Evolutionary conservation across 768 basidiomycete species (phyloP).

Genomic region (Pleurotus djamor): DNA sequence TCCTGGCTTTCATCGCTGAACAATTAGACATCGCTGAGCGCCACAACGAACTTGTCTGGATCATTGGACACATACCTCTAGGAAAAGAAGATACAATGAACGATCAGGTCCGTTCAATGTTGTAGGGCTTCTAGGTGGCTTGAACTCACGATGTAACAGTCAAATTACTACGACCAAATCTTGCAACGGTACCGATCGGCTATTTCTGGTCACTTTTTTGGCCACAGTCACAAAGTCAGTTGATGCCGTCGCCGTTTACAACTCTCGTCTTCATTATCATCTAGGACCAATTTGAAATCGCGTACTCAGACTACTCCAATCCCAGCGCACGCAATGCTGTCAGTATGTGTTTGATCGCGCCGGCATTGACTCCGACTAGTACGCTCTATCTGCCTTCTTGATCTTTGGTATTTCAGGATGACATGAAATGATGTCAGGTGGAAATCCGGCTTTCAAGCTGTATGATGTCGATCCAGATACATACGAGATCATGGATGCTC

Average conservation of each 20-base stretch:
- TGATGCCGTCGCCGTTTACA: neutral
- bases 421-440: conserved; percentile 16
- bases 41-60: conserved; percentile 34
- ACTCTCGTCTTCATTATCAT: neutral
- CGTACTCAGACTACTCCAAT: conserved; percentile 31
- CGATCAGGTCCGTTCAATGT: conserved; percentile 12
- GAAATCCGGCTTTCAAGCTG: conserved; percentile 35
- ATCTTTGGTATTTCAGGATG: neutral
- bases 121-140: neutral
- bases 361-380: conserved; percentile 39
- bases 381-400: conserved; percentile 3
- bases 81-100: conserved; percentile 24
- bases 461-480: conserved; percentile 42
- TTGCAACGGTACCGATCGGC: conserved; percentile 37
- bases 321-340: conserved; percentile 26
- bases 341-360: conserved; percentile 27
- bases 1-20: conserved; percentile 32
- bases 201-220: conserved; percentile 39
- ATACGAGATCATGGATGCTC: conserved; percentile 34
- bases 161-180: conserved; percentile 40
- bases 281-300: conserved; percentile 38
- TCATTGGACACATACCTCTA: conserved; percentile 33
- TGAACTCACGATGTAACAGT: conserved; percentile 14
- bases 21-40: conserved; percentile 36
- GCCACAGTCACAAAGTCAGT: conserved; percentile 33